These are phyloP conservation scores for Anthostomella pinea DNA, from an alignment of 2,329 filamentous ascomycete species.

Conservation along the genomic window DNA sequence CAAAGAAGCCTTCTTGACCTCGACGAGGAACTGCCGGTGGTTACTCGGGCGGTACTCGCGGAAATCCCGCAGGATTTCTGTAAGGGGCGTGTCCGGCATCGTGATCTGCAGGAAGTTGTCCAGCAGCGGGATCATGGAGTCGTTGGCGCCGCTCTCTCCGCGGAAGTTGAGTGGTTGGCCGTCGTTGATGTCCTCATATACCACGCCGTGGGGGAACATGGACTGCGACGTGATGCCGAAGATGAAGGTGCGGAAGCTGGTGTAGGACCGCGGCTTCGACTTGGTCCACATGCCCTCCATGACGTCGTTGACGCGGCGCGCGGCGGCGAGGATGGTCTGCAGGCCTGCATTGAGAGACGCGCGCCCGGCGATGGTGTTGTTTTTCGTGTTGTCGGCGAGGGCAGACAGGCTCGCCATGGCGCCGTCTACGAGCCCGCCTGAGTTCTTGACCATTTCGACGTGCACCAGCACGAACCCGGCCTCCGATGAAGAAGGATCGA, in stretches of 20 bases:
- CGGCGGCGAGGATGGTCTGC: constrained; percentile 56
- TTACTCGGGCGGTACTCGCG: constrained; percentile 84
- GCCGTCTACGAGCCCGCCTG: constrained; percentile 72
- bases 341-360: constrained; percentile 66
- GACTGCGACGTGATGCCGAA: constrained; percentile 91
- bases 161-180: constrained; percentile 73
- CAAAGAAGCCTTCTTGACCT: constrained; percentile 54
- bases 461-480: constrained; percentile 96
- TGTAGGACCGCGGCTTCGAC: constrained; percentile 80
- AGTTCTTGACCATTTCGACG: constrained; percentile 91
- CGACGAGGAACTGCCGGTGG: constrained; percentile 79
- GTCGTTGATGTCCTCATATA: constrained; percentile 81
- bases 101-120: constrained; percentile 83
- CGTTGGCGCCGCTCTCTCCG: constrained; percentile 90
- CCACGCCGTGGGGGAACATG: constrained; percentile 90
- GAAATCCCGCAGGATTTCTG: constrained; percentile 85
- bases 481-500: constrained; percentile 83
- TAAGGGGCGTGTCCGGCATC: constrained; percentile 88
- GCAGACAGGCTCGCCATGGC: constrained; percentile 61
- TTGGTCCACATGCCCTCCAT: constrained; percentile 94
- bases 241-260: constrained; percentile 92
- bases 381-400: constrained; percentile 34
- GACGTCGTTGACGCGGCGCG: constrained; percentile 69
- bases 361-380: constrained; percentile 35
- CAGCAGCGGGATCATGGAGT: constrained; percentile 87